Percentiles rank a stretch among this genome's conserved stretches.
These are phyloP conservation scores for Bipolaris gigantea DNA, from an alignment of 2,329 filamentous ascomycete species.

Conservation along the genomic window DNA sequence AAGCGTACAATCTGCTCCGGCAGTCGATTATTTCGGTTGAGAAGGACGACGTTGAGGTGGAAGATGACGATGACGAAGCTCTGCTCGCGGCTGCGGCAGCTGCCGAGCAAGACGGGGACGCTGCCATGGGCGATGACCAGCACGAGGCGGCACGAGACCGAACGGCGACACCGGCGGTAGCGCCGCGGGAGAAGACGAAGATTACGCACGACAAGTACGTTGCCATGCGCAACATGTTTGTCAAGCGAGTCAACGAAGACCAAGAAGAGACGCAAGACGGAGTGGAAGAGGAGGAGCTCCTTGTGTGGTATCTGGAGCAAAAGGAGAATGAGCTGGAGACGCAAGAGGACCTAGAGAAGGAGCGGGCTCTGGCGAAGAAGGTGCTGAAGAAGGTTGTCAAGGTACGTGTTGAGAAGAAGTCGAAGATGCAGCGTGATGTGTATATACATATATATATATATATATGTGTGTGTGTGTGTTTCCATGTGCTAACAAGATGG, in stretches of 20 bases:
- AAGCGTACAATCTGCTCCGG: slow-evolving; percentile 86
- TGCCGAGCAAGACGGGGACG: slow-evolving; percentile 49
- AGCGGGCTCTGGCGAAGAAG: slow-evolving; percentile 74
- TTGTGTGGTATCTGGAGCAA: slow-evolving; percentile 90
- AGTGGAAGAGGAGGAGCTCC: slow-evolving; percentile 77
- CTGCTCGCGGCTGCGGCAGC: slow-evolving; percentile 57
- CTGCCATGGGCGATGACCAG: slow-evolving; percentile 33
- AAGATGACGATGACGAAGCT: slow-evolving; percentile 72
- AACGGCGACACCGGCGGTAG: slow-evolving; percentile 43
- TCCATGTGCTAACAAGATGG: slow-evolving; percentile 18
- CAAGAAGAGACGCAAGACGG: slow-evolving; percentile 77
- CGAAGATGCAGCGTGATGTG: neutral
- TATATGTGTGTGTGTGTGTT: too few species aligned
- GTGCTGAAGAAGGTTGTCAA: slow-evolving; percentile 96
- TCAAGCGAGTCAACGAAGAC: slow-evolving; percentile 80
- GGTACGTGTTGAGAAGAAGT: slow-evolving; percentile 56
- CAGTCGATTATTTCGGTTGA: slow-evolving; percentile 98
- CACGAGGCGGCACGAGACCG: slow-evolving; percentile 42
- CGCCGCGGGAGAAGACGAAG: slow-evolving; percentile 68
- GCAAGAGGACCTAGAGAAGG: slow-evolving; percentile 78
- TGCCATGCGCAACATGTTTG: slow-evolving; percentile 82
- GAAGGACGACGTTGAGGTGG: slow-evolving; percentile 94
- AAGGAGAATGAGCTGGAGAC: slow-evolving; percentile 79
- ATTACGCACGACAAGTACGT: slow-evolving; percentile 97
- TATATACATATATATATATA: neutral